These are phyloP conservation scores for Exophiala xenobiotica DNA, from an alignment of 2,329 filamentous ascomycete genomes.

Conservation along the genomic window DNA sequence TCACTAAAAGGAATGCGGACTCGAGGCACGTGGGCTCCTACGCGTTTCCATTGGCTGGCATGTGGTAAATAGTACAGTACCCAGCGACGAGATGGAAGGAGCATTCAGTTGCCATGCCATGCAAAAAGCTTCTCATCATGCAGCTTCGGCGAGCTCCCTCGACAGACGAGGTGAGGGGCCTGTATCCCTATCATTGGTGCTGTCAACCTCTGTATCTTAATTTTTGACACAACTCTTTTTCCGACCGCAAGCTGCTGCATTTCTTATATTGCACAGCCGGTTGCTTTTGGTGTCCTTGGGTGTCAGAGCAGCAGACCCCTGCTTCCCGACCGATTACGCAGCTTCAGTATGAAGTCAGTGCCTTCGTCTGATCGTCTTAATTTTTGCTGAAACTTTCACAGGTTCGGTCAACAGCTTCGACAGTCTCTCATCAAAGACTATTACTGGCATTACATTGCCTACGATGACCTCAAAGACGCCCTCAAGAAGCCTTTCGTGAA, in stretches of 20 bases:
- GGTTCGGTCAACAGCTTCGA: constrained; percentile 94
- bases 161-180: background rate
- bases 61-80: background rate
- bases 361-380: background rate
- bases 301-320: background rate
- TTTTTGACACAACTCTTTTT: no score
- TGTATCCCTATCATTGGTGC: background rate
- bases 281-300: background rate
- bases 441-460: constrained; percentile 97
- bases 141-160: background rate
- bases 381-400: constrained; percentile 33
- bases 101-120: no score
- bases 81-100: background rate
- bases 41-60: background rate
- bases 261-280: background rate
- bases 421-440: constrained; percentile 96
- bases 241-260: background rate
- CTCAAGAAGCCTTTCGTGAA: constrained; percentile 71
- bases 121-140: background rate
- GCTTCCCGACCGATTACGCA: background rate
- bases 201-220: background rate
- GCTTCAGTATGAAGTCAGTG: constrained; percentile 14
- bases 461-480: constrained; percentile 85
- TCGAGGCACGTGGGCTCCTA: background rate
- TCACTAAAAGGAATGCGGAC: no score